phyloP scores from a whole-genome alignment of 352 stramenopile genomes.

The Pythium aristosporum region DNA sequence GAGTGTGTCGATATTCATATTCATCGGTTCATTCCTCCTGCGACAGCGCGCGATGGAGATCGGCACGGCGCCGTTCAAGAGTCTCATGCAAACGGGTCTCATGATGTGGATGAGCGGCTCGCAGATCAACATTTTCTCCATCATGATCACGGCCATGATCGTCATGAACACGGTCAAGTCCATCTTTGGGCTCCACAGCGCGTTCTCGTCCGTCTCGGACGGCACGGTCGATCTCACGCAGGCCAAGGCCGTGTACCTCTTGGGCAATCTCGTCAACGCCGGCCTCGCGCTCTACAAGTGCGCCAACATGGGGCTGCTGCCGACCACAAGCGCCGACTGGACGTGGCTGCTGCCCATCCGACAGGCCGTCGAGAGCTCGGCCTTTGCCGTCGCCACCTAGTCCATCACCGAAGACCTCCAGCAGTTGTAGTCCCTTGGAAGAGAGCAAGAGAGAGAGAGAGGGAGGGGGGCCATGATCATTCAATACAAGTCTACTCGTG shows the following conservation, averaged over 20 bases:
- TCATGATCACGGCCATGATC: constrained; percentile 94
- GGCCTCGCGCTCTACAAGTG: constrained; percentile 92
- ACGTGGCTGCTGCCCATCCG: constrained; percentile 89
- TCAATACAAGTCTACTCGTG: too few species aligned
- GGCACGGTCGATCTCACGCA: constrained; percentile 78
- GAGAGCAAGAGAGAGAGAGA: not conserved
- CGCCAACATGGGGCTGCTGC: constrained; percentile 90
- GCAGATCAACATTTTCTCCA: constrained; percentile 94
- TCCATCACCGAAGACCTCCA: not conserved
- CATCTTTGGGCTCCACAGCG: constrained; percentile 81
- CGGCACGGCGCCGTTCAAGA: constrained; percentile 88
- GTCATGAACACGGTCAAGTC: constrained; percentile 92
- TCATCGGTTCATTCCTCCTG: not conserved
- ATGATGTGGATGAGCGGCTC: constrained; percentile 97
- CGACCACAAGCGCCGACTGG: constrained; percentile 91
- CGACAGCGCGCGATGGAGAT: constrained; percentile 89
- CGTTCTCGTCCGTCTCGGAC: constrained; percentile 77
- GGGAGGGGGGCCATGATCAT: not conserved
- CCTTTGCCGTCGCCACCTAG: constrained; percentile 47
- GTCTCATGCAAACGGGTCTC: constrained; percentile 91
- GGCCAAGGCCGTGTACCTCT: constrained; percentile 89
- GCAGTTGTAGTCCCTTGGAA: not conserved
- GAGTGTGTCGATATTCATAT: not conserved
- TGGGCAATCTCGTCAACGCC: constrained; percentile 84
- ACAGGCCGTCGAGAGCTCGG: constrained; percentile 75